phyloP scores from a whole-genome alignment of 345 rosid species.

The Adansonia digitata region DNA sequence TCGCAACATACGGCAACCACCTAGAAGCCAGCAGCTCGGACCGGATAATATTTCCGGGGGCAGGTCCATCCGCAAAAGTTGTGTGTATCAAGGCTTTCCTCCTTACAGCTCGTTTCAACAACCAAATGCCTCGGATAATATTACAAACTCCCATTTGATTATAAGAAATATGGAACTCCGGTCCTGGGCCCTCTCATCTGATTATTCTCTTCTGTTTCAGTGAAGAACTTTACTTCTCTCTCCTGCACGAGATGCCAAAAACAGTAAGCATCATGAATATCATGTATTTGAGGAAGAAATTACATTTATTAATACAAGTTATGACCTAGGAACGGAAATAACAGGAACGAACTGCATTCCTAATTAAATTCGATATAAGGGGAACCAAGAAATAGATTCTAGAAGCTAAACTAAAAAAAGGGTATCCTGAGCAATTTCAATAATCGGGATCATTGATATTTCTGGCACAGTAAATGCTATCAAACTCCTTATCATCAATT shows the following conservation, averaged over 20 bases:
- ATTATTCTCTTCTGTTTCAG: slow-evolving; percentile 98
- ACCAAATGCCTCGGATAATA: slow-evolving; percentile 8
- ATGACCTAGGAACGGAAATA: no score
- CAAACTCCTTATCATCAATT: no score
- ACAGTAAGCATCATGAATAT: not conserved
- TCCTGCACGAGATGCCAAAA: slow-evolving; percentile 40
- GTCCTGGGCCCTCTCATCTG: slow-evolving; percentile 99
- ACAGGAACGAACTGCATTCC: not conserved
- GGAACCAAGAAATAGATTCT: no score
- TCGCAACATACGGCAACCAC: not conserved
- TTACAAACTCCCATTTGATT: slow-evolving; percentile 24
- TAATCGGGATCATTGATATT: no score
- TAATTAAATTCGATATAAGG: not conserved
- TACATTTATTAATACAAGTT: not conserved
- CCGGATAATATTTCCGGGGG: not conserved
- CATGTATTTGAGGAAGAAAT: not conserved
- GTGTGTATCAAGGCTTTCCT: not conserved
- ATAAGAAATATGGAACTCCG: slow-evolving; percentile 95
- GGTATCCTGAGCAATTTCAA: no score
- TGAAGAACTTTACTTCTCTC: slow-evolving; percentile 94
- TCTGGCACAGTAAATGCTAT: no score
- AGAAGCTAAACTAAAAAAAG: no score
- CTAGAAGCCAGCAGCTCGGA: not conserved
- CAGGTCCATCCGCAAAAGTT: not conserved
- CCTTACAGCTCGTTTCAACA: not conserved